A percentile compares a stretch with the other conserved stretches of the same genome.
Evolutionary conservation across 345 rosid species (phyloP).

Genomic region (Xanthoceras sorbifolium): DNA sequence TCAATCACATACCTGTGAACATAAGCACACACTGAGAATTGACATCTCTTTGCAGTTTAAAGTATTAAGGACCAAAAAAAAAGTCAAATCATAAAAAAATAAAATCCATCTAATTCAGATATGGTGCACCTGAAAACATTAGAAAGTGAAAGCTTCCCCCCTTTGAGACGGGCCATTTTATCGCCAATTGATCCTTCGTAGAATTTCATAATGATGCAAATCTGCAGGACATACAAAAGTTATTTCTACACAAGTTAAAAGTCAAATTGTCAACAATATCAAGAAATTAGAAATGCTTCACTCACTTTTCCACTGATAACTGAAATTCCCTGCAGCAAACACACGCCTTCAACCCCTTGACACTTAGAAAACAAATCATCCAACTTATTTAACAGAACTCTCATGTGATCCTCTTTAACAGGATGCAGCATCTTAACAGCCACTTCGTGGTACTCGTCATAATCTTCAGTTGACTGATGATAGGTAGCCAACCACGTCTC

Average conservation of each 20-base stretch:
- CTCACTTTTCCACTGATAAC: slow-evolving; percentile 73
- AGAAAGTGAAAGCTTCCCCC: slow-evolving; percentile 70
- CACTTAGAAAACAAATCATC: slow-evolving; percentile 60
- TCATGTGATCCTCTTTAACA: slow-evolving; percentile 59
- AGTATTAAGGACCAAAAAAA: neutral
- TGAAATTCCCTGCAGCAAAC: slow-evolving; percentile 73
- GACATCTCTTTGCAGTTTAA: neutral
- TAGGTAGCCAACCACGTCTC: slow-evolving; percentile 94
- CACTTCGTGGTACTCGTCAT: slow-evolving; percentile 74
- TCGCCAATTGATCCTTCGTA: slow-evolving; percentile 91
- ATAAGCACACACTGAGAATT: slow-evolving; percentile 15
- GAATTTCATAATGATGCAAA: slow-evolving; percentile 79
- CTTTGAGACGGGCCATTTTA: slow-evolving; percentile 76
- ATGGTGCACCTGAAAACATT: slow-evolving; percentile 65
- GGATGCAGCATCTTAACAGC: slow-evolving; percentile 81
- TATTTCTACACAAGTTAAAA: slow-evolving; percentile 14
- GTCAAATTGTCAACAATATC: neutral
- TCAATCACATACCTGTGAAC: slow-evolving; percentile 68
- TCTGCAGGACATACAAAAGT: slow-evolving; percentile 35
- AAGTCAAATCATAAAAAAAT: neutral
- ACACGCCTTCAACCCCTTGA: slow-evolving; percentile 51
- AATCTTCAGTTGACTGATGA: slow-evolving; percentile 63
- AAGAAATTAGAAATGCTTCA: neutral
- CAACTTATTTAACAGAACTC: slow-evolving; percentile 57
- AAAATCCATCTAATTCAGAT: neutral